Evolutionary conservation across 2,329 filamentous ascomycete species (phyloP), one percentile per base, ranked within the genome.

Genomic region (Fusarium globosum): DNA sequence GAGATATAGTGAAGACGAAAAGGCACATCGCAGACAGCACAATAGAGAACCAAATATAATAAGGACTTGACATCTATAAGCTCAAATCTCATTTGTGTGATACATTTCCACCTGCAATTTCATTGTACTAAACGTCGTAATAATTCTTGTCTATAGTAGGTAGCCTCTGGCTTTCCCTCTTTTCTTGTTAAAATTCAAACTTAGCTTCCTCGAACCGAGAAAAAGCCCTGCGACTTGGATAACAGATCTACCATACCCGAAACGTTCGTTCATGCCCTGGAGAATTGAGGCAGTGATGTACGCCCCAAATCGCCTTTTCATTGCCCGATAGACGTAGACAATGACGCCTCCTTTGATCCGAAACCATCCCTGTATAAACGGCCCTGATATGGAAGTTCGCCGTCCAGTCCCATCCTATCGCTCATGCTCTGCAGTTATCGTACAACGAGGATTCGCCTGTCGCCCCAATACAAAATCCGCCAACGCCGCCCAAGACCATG

Each of bases 361-460:
- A 64, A 63, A 61, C 63, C 41, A 51, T 58, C 65, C 53, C 71
- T 39, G 42, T 59, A 33, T 52, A 42, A 55, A 64, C 42, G 43
- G 59, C 43, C 53, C 58, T 59, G 45, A 30, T 48, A 41, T 41
- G 68, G 41, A 48, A 23, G 66, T 55, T 59, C 20, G 38, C 51
- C 26, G 51, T 51, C 42, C 42, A 28, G 26, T 59, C 56, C 56
- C 42, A 38, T 67, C 55, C 68, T 61, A 55, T 74, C 71, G 56
- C 53, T 74, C 73, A 77, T 77, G 76, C 72, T 73, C 68, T 76
- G 68, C 65, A 56, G 68, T 52, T 79, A 80, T 80, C 75, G 73
- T 80, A 80, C 79, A 80, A 76, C 69, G 63, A 77, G 76, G 71
- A 74, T 72, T 69, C 73, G 75, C 72, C 76, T 67, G 43, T 67